Evolutionary conservation across 2,329 filamentous ascomycete genomes (phyloP), one percentile per base, ranked within the genome.

Genomic region (Amphichorda felina): DNA sequence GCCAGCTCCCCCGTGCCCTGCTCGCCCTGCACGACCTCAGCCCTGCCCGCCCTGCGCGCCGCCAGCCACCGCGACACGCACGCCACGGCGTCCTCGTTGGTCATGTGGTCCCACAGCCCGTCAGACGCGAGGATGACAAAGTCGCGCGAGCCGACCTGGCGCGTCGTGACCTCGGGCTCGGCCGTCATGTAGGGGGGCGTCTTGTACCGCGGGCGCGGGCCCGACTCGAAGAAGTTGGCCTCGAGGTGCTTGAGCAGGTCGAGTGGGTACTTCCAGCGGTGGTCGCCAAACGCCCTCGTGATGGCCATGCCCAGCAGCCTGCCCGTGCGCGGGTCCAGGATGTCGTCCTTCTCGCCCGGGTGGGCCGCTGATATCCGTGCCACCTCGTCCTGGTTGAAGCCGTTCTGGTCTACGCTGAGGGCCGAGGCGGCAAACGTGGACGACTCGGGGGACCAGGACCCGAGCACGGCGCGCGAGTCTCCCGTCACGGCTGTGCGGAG

Each of bases 151-250:
- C 67, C 54, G 5, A 82, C 56, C 22, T 57, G 54, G 1, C 65
- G 71, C 4, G 70, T 74, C 2, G 67, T 76, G 18, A 84, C 60
- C 22, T 75, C 75, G 0, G 79, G 79, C 46, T 76, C 68, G 1
- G 78, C 79, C 0, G 73, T 82, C 44, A 83, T 54, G 52, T 84
- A 84, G 0, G 80, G 79, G 3, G 76, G 78, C 1, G 74, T 71
- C 35, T 60, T 53, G 41, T 56, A 57, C 11, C 61, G 55, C 2
- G 70, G 65, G 1, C 50, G 54, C 0, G 61, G 61, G 1, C 45
- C 45, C 72, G 53, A 3, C 28, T 30, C 33, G 15, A 36, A 36
- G 30, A 33, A 36, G 22, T 30, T 22, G 7, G 14, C 26, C 14
- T 26, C 15, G 9, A 36, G 19, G 25, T 30, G 28, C 14, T 29